These are phyloP conservation scores for Ophiostoma ips DNA, from an alignment of 2,329 filamentous ascomycete species.

Conservation along the genomic window DNA sequence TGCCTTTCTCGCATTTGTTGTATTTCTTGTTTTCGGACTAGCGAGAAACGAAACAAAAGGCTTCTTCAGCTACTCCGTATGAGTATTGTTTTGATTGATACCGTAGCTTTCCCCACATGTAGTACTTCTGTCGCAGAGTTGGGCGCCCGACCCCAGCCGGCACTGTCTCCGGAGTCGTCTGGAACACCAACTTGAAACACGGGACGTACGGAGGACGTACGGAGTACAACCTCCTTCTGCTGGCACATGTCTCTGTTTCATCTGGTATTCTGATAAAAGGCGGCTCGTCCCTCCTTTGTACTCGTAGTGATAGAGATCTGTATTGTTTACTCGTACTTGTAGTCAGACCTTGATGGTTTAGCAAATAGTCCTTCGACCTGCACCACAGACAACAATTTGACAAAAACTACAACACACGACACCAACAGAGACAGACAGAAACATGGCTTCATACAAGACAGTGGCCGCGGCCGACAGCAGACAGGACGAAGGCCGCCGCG, in stretches of 20 bases:
- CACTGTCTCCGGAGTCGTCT: too few species aligned
- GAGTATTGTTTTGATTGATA: too few species aligned
- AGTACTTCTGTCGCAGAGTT: not conserved
- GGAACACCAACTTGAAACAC: conserved; percentile 1
- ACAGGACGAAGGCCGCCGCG: not conserved
- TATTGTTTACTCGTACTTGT: too few species aligned
- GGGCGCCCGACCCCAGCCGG: not conserved
- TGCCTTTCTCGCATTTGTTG: too few species aligned
- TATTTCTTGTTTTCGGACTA: too few species aligned
- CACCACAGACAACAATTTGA: not conserved
- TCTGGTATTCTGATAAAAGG: not conserved
- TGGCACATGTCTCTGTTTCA: not conserved
- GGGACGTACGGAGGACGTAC: not conserved
- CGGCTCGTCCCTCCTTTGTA: not conserved
- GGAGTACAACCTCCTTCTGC: not conserved
- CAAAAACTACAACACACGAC: not conserved
- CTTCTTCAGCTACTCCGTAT: too few species aligned
- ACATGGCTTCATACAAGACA: conserved; percentile 4
- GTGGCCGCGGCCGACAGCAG: conserved; percentile 2
- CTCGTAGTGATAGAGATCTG: too few species aligned
- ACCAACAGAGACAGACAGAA: not conserved
- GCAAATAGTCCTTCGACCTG: not conserved
- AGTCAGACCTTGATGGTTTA: too few species aligned
- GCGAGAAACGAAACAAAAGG: too few species aligned
- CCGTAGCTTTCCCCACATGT: not conserved